Evolutionary conservation across 106 monocot genomes (phyloP), one percentile per base, ranked within the genome.

Genomic region (Dendrobium huoshanense): DNA sequence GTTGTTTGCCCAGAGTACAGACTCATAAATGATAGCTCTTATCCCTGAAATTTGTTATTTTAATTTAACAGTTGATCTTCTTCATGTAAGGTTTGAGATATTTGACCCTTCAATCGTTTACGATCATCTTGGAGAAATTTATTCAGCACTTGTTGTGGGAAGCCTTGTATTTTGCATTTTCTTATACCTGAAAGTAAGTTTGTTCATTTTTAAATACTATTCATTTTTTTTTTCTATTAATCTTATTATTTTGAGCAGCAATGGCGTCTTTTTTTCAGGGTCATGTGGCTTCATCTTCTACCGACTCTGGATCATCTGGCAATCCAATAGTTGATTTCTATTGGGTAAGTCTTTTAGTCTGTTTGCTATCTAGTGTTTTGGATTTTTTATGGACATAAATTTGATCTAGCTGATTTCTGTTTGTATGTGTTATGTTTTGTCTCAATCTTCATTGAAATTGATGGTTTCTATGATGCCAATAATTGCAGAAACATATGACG

Each of bases 121-220:
- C 83, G 97, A 98, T 55, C 92, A 98, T 85, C 83, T 98, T 81
- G 97, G 97, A 59, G 97, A 94, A 89, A 98, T 98, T 65, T 92
- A 81, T 82, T 76, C 97, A 45, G 88, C 97, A 77, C 92, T 98
- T 64, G 81, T 91, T n/a, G 59, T 89, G 41, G 97, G 94, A 29
- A 98, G 97, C 84, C 78, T 98, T 77, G 80, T 98, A 76, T 98
- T 98, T 82, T 98, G 97, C 77, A 78, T 98, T 83, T 87, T 92
- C 64, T 83, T 98, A 51, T 88, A 94, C 87, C 79, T 98, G 68
- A 98, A 98, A 78, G 97, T 98, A 77, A 88, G 89, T 65, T 61
- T 45, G 2, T 48, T 25, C 10, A 25, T 24, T 77, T 82, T 65
- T 16, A 61, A 41, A 2, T 44, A 37, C 2, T 78, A 58, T 49